Evolutionary conservation across 257 asterid genomes (phyloP), one percentile per base, ranked within the genome.

Genomic region (Capsicum baccatum): DNA sequence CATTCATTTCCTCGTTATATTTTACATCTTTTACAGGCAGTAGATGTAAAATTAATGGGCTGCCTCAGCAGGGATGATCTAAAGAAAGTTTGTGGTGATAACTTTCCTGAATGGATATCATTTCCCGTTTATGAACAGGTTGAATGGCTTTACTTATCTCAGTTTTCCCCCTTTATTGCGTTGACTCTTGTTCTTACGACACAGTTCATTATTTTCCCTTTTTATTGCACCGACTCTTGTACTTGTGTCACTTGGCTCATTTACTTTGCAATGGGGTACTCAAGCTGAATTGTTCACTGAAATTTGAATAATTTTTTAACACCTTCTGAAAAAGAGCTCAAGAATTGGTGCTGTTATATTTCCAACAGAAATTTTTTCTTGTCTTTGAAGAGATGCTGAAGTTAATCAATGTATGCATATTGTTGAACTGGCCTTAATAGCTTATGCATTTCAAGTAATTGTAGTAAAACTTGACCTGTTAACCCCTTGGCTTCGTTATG

Each of bases 111-210:
- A 79, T 97, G 99, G 99, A 97, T 97, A 82, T 95, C 99, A 4
- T 97, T 97, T 88, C 99, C 99, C 19, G 97, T 90, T 70, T 97
- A 70, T 81, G 98, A 97, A 88, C 99, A 97, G 97, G 99, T 97
- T 82, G 67, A 82, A 35, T 60, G 11, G 55, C 8, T 83, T 80
- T 81, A 52, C 47, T 48, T 52, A 44, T 87, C 50, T 16, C 19
- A 52, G 63, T 52, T 26, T 26, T 6, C 6, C 4, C 60, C 48
- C 21, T 26, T 76, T 2, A 33, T 76, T 50, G 59, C 26, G 13
- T 74, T 21, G 44, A 74, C n/a, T 74, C 44, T 50, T 74, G 59
- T 50, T 48, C 66, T 52, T 82, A 57, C 48, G 60, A 64, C 74
- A 56, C 44, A n/a, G 70, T 47, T 81, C 54, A 37, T 62, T 81